Conservation (phyloP, 2,329 filamentous ascomycete genomes). For the Eutypa lata region DNA sequence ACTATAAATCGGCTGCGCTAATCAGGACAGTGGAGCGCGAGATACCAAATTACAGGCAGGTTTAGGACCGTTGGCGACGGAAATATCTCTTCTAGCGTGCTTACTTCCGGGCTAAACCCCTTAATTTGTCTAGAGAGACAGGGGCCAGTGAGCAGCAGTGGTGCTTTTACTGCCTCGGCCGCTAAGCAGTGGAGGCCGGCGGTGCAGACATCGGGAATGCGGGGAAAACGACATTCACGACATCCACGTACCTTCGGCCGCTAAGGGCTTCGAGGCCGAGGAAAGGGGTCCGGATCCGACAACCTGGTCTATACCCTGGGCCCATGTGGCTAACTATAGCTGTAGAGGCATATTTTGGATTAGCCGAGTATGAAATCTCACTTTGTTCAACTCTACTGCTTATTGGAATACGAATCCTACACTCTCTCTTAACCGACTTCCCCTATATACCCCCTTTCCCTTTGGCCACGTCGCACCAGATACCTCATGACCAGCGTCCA, state of each 20-base stretch:
- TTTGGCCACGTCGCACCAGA: not conserved
- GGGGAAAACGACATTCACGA: not conserved
- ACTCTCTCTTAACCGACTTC: not conserved
- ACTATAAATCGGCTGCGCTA: too few species aligned
- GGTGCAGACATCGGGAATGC: not conserved
- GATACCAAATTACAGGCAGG: too few species aligned
- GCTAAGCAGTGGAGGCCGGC: not conserved
- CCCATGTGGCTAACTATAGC: not conserved
- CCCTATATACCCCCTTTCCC: not conserved
- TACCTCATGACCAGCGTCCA: not conserved
- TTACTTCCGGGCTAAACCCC: too few species aligned
- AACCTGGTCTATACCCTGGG: not conserved
- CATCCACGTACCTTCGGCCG: not conserved
- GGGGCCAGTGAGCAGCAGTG: not conserved
- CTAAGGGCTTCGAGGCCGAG: not conserved
- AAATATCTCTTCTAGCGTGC: too few species aligned
- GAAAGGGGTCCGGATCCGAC: not conserved
- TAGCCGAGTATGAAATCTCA: not conserved
- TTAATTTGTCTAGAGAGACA: not conserved
- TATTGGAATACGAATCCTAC: too few species aligned
- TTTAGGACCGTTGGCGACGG: too few species aligned
- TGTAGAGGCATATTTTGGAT: not conserved
- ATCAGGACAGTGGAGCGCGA: too few species aligned
- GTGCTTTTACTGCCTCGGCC: not conserved
- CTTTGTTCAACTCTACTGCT: not conserved